phyloP scores from a whole-genome alignment of 805 yeast species.

The Ogataea henricii region DNA sequence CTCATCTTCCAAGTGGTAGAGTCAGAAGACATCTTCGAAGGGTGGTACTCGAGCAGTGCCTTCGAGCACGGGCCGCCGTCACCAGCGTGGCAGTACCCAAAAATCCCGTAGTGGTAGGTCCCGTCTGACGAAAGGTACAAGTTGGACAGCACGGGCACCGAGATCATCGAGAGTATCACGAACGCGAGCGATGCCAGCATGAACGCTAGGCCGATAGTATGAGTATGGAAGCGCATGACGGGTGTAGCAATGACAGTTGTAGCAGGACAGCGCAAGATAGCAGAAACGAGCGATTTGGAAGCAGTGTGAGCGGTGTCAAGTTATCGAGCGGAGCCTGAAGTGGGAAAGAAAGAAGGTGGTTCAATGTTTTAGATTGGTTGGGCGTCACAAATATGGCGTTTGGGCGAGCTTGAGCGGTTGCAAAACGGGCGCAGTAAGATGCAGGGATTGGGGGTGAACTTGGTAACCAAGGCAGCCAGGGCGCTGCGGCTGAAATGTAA shows the following conservation, averaged over 20 bases:
- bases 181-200: constrained; percentile 61
- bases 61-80: constrained; percentile 24
- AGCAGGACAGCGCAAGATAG: not conserved
- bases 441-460: not conserved
- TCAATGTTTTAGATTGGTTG: not conserved
- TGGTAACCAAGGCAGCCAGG: constrained; percentile 1
- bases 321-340: not conserved
- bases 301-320: not conserved
- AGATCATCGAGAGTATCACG: constrained; percentile 58
- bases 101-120: constrained; percentile 56
- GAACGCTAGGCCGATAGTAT: constrained; percentile 42
- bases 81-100: constrained; percentile 57
- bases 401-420: not conserved
- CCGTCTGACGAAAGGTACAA: constrained; percentile 53
- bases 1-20: constrained; percentile 51
- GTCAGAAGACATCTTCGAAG: constrained; percentile 33
- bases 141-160: constrained; percentile 57
- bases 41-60: constrained; percentile 43
- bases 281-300: not conserved
- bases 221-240: constrained; percentile 22
- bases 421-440: not conserved
- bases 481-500: not conserved
- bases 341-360: not conserved
- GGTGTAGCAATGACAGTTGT: not conserved
- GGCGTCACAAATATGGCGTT: not conserved